phyloP scores from a whole-genome alignment of 805 yeast species.

The Kodamaea kaohsiungensis region DNA sequence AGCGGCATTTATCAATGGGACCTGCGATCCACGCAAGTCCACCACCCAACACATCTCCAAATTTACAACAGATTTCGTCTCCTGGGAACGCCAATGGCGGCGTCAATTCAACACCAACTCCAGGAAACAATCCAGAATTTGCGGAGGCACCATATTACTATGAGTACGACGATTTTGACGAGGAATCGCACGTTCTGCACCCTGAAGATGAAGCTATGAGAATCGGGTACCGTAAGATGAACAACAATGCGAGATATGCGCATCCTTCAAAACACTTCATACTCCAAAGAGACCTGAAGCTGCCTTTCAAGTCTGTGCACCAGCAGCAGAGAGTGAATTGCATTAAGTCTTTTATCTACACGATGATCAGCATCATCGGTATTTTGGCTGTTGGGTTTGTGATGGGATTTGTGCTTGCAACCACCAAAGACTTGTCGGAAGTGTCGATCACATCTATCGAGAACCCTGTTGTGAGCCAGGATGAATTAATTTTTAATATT shows the following conservation, averaged over 20 bases:
- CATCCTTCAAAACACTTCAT: slow-evolving; percentile 24
- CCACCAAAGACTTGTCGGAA: slow-evolving; percentile 77
- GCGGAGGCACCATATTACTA: slow-evolving; percentile 23
- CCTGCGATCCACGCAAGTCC: slow-evolving; percentile 19
- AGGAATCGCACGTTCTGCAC: slow-evolving; percentile 13
- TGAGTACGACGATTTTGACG: slow-evolving; percentile 43
- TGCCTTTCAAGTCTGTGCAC: slow-evolving; percentile 12
- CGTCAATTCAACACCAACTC: neutral
- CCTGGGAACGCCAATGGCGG: neutral
- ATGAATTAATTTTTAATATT: slow-evolving; percentile 80
- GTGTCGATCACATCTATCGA: slow-evolving; percentile 62
- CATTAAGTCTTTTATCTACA: slow-evolving; percentile 40
- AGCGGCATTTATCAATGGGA: slow-evolving; percentile 41
- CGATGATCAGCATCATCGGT: slow-evolving; percentile 45
- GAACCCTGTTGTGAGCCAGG: slow-evolving; percentile 76
- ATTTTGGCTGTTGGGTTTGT: slow-evolving; percentile 74
- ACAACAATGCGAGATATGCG: slow-evolving; percentile 15
- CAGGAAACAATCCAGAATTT: neutral
- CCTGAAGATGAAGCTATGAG: neutral
- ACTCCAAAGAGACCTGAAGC: slow-evolving; percentile 29
- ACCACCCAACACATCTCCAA: slow-evolving; percentile 8
- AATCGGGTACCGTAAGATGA: slow-evolving; percentile 13
- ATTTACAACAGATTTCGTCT: neutral
- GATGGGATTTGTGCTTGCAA: slow-evolving; percentile 81
- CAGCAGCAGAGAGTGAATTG: slow-evolving; percentile 19